Conservation (phyloP, 164 flowering plant genomes). For the Annona squamosa region DNA sequence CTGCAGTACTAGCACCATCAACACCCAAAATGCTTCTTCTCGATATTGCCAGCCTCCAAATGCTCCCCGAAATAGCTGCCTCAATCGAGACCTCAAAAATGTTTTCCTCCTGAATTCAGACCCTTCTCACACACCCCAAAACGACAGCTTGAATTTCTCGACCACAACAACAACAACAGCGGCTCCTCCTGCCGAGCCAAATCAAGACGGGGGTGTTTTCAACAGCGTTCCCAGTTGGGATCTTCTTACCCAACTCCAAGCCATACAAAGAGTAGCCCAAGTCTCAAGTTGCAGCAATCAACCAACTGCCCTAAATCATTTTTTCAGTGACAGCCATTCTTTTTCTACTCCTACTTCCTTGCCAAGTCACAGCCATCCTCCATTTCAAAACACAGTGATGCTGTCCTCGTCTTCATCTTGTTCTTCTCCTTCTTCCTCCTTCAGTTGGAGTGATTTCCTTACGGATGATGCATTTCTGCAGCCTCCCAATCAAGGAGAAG, state of each 20-base stretch:
- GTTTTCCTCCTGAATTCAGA: slow-evolving; percentile 30
- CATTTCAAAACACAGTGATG: slow-evolving; percentile 6
- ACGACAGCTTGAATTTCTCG: slow-evolving; percentile 7
- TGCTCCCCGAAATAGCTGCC: slow-evolving; percentile 18
- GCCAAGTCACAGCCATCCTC: slow-evolving; percentile 15
- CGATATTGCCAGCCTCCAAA: neutral
- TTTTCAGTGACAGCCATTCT: slow-evolving; percentile 13
- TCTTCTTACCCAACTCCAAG: slow-evolving; percentile 61
- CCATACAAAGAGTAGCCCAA: slow-evolving; percentile 46
- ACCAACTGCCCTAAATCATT: slow-evolving; percentile 8
- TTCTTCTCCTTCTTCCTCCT: slow-evolving; percentile 19
- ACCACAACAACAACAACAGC: slow-evolving; percentile 6
- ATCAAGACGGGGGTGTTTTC: slow-evolving; percentile 12
- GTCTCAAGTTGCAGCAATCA: slow-evolving; percentile 17
- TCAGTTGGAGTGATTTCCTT: slow-evolving; percentile 48
- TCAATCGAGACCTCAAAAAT: slow-evolving; percentile 43
- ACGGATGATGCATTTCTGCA: slow-evolving; percentile 19
- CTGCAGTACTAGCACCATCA: neutral
- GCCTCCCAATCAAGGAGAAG: slow-evolving; percentile 11
- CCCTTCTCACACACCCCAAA: slow-evolving; percentile 8
- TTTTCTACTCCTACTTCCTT: slow-evolving; percentile 14
- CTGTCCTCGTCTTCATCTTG: slow-evolving; percentile 17
- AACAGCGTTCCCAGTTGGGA: slow-evolving; percentile 28
- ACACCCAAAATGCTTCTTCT: neutral
- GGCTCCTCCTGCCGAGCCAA: slow-evolving; percentile 10